Evolutionary conservation across 306 rosid species (phyloP), one percentile per base, ranked within the genome.

Genomic region (Vigna trinervia): DNA sequence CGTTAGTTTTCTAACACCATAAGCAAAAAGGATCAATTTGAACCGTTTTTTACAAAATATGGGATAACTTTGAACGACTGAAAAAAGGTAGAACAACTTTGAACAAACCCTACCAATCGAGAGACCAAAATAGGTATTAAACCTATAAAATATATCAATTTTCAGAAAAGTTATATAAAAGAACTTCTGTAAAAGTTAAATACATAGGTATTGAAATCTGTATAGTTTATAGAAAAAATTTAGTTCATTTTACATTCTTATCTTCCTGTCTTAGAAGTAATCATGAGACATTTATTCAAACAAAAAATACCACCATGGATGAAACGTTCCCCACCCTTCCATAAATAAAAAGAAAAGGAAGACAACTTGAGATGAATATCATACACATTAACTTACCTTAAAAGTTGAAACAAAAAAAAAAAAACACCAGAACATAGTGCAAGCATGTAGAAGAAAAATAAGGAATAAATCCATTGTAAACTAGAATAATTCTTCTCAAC

Each of bases 401-500:
- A 76, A 80, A 30, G 61, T 56, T 63, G 51, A 19, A 75, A 57
- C 57, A 56, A 69, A 70, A 60, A 12, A 41, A 67, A 9, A 50
- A 57, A 45, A 38, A 56, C 32, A 78, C 71, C 28, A 62, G 73
- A 81, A 81, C 81, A 53, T 10, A 67, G 69, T 69, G n/a, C 62
- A 74, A 78, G 26, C 53, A 45, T 26, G 38, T 69, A 56, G 47
- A 78, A 69, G 34, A 5, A 47, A 72, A 79, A 75, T 47, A 85
- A 75, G 8, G 13, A 54, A 34, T 36, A 8, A 61, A 46, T 15
- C 41, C 79, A 86, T 73, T 65, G 26, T 60, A 67, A 76, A 81
- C 17, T n/a, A 83, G 47, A 75, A 51, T 41, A 73, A 74, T 41
- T 76, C 77, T 82, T 85, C 85, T 77, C 89, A 79, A 60, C 73